These are phyloP conservation scores for Rhododendron molle DNA, from an alignment of 148 eudicot genomes.

Conservation along the genomic window DNA sequence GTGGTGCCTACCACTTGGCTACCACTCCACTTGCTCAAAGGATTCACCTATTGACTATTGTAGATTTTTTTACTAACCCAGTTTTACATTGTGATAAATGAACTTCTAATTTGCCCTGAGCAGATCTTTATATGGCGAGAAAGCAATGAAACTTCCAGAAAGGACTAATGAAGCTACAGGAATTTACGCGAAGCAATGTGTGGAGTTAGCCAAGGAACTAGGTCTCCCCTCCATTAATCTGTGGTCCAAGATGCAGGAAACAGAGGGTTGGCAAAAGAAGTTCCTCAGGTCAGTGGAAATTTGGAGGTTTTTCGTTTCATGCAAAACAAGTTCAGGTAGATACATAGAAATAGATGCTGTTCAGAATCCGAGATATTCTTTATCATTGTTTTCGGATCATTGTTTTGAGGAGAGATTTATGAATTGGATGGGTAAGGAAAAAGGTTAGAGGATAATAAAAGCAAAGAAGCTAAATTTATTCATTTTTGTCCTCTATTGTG, in stretches of 20 bases:
- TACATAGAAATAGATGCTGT: background rate
- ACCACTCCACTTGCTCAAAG: background rate
- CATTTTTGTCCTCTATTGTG: background rate
- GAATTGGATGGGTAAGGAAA: background rate
- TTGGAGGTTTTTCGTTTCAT: background rate
- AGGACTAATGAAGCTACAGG: constrained; percentile 80
- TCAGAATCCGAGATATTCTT: background rate
- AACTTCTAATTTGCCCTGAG: constrained; percentile 11
- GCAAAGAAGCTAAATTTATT: background rate
- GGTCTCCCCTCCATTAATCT: constrained; percentile 61
- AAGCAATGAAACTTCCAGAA: constrained; percentile 67
- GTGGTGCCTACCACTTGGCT: background rate
- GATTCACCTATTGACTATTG: background rate
- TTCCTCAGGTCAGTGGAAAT: constrained; percentile 57
- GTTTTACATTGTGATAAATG: background rate
- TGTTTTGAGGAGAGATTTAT: background rate
- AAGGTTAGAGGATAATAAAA: background rate
- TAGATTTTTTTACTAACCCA: background rate
- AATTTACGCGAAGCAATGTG: constrained; percentile 56
- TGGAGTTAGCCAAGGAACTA: constrained; percentile 66
- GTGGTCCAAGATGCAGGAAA: constrained; percentile 96
- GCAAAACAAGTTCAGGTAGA: background rate
- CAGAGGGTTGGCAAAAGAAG: constrained; percentile 75
- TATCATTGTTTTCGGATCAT: background rate
- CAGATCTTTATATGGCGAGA: constrained; percentile 78